Conservation (phyloP, 108 stramenopile genomes). For the Skeletonema potamos region DNA sequence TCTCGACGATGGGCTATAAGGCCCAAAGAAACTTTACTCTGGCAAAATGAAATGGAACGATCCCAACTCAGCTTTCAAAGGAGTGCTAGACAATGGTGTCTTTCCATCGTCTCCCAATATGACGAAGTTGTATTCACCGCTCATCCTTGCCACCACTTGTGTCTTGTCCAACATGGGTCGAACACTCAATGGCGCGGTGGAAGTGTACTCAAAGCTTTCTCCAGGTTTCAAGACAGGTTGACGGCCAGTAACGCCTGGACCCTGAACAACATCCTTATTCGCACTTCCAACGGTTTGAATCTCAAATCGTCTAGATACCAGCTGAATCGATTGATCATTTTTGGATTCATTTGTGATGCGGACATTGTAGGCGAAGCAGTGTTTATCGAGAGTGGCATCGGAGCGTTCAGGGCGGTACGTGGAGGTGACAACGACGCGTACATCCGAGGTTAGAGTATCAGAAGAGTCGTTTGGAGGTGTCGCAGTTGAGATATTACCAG, state of each 20-base stretch:
- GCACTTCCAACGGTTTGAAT: conserved; percentile 83
- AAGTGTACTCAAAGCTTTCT: conserved; percentile 91
- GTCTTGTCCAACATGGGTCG: conserved; percentile 82
- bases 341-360: conserved; percentile 89
- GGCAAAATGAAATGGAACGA: conserved; percentile 87
- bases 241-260: conserved; percentile 87
- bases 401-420: conserved; percentile 91
- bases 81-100: conserved; percentile 70
- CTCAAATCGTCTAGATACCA: conserved; percentile 89
- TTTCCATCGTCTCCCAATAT: conserved; percentile 74
- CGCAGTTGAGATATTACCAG: conserved; percentile 57
- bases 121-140: conserved; percentile 85
- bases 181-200: conserved; percentile 81
- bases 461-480: conserved; percentile 66
- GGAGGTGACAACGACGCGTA: conserved; percentile 80
- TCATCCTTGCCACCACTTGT: conserved; percentile 87
- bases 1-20: neutral
- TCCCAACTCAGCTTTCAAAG: conserved; percentile 87
- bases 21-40: conserved; percentile 6
- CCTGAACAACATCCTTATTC: conserved; percentile 89
- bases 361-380: conserved; percentile 92
- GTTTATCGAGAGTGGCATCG: conserved; percentile 76
- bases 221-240: conserved; percentile 93
- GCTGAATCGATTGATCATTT: conserved; percentile 61
- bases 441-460: conserved; percentile 65